Base-by-base conservation (phyloP, 169 alveolate genomes). In the Plasmodium coatneyi region DNA sequence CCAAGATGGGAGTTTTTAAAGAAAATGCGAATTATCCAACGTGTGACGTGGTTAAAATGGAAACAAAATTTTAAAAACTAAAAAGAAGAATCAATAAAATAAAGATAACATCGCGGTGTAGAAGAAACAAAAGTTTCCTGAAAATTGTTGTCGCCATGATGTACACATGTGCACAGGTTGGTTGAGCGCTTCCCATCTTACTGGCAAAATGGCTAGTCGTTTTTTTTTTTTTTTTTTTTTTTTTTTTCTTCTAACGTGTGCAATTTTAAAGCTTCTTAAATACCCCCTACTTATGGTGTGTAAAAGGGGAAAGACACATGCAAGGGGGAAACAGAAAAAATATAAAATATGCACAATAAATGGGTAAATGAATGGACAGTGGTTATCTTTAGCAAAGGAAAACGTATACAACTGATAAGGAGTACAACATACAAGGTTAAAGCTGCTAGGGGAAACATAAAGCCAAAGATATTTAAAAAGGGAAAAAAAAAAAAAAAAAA, bases 1-100 rank as follows among this genome's bases (percentile, higher is more conserved):
- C n/a, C 30, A 66, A 25, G 30, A 66, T 19, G 36, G 76, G 16
- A 22, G 36, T 9, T 5, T 66, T 66, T 25, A n/a, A 66, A 60
- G n/a, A 66, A 66, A 66, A 66, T 66, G 76, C n/a, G 16, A 66
- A 66, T 19, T 22, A 28, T 66, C 41, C 16, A 66, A 66, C n/a
- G 76, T 66, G 36, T 66, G 36, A 19, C 76, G n/a, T 28, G 39
- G 36, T 66, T 66, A 66, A 66, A 66, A 28, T 66, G 76, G 76
- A 66, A 66, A 66, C 76, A 66, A 19, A 66, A 66, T 66, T 66
- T 66, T 66, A 66, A 66, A 66, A 66, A 25, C 76, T 66, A 66
- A 66, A 66, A 66, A 66, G 36, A 25, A 66, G 16, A 66, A 66
- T 16, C 30, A 66, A 66, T 49, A 66, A 60, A 66, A 66, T 66